Evolutionary conservation across 192 early-diverging fungal genomes (phyloP).

Genomic region (Podochytrium sp.): DNA sequence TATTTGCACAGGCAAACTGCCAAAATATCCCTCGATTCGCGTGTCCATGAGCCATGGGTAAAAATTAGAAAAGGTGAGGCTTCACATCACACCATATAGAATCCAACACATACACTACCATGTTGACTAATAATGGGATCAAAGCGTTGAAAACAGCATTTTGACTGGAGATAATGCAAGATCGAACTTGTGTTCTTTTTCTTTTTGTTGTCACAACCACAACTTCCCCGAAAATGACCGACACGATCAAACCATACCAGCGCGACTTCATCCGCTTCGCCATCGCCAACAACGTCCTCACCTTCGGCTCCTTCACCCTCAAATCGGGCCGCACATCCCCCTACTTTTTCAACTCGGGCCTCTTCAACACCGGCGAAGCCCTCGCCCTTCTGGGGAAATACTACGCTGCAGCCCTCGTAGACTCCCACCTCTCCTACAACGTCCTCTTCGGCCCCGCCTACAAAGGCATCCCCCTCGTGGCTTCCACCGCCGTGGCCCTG

Average conservation of each 20-base stretch:
- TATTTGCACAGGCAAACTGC: too few species aligned
- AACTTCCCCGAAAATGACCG: constrained; percentile 7
- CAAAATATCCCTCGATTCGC: too few species aligned
- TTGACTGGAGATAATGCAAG: too few species aligned
- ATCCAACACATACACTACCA: too few species aligned
- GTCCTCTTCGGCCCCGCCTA: constrained; percentile 98
- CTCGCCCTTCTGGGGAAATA: constrained; percentile 82
- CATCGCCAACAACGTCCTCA: constrained; percentile 80
- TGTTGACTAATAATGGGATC: too few species aligned
- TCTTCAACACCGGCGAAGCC: constrained; percentile 89
- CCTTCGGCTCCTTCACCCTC: constrained; percentile 88
- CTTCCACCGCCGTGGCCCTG: constrained; percentile 80
- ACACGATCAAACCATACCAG: constrained; percentile 71
- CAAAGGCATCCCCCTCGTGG: constrained; percentile 96
- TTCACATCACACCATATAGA: too few species aligned
- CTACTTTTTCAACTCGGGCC: constrained; percentile 98
- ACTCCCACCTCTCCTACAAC: constrained; percentile 73
- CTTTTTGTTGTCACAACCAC: too few species aligned
- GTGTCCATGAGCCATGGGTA: too few species aligned
- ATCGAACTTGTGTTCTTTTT: too few species aligned
- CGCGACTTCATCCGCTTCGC: constrained; percentile 93
- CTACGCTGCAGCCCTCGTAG: constrained; percentile 86
- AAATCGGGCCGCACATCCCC: constrained; percentile 96
- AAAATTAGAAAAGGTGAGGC: too few species aligned
- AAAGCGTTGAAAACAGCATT: too few species aligned